phyloP scores from a whole-genome alignment of 2,329 filamentous ascomycete genomes.

The Talaromyces funiculosus region DNA sequence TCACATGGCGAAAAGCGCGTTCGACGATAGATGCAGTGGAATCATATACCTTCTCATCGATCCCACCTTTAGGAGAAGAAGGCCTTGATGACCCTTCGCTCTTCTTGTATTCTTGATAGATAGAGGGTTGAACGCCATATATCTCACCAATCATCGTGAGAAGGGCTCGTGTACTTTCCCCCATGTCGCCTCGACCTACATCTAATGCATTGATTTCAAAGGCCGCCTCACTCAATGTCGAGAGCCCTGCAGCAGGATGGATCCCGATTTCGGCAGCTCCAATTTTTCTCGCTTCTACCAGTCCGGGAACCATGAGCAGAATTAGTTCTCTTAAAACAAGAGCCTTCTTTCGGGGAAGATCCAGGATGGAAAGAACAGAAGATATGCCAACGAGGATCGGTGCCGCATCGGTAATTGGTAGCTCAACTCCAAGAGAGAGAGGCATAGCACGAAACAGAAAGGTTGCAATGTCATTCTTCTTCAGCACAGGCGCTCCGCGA shows the following conservation, averaged over 20 bases:
- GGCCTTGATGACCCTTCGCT: conserved; percentile 19
- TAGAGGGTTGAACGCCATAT: conserved; percentile 37
- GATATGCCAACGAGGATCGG: conserved; percentile 80
- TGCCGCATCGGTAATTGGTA: conserved; percentile 70
- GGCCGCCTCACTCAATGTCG: conserved; percentile 57
- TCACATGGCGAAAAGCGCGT: conserved; percentile 41
- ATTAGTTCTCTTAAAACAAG: conserved; percentile 84
- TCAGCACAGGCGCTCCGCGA: conserved; percentile 41
- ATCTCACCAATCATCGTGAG: conserved; percentile 34
- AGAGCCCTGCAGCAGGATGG: conserved; percentile 82
- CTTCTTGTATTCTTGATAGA: conserved; percentile 30
- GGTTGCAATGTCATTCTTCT: conserved; percentile 58
- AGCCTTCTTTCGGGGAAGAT: conserved; percentile 81
- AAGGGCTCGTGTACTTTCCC: conserved; percentile 35
- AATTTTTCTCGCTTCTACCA: conserved; percentile 85
- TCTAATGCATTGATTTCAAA: conserved; percentile 42
- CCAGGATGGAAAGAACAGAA: conserved; percentile 73
- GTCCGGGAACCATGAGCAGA: conserved; percentile 70
- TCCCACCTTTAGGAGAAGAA: conserved; percentile 15
- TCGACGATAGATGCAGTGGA: conserved; percentile 37
- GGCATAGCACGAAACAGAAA: conserved; percentile 67
- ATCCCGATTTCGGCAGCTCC: conserved; percentile 95
- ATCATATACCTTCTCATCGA: conserved; percentile 20
- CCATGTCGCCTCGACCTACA: conserved; percentile 37
- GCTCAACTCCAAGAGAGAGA: conserved; percentile 51